phyloP scores from a whole-genome alignment of 768 basidiomycete genomes.

The Boletellus emodensis region DNA sequence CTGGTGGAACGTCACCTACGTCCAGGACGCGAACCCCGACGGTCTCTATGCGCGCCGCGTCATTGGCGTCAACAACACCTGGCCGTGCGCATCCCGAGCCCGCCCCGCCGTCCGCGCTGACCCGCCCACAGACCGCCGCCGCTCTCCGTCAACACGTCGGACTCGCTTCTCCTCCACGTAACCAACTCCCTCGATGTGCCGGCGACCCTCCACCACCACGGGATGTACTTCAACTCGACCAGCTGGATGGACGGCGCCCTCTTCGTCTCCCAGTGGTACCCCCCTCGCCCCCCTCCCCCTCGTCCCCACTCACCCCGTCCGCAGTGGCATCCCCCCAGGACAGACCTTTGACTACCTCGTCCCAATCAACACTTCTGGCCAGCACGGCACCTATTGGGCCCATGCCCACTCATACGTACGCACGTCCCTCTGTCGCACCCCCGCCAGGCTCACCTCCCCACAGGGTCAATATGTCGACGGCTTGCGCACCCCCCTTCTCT shows the following conservation, averaged over 20 bases:
- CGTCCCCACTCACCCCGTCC: neutral
- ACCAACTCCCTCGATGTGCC: constrained; percentile 65
- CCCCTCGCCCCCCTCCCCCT: neutral
- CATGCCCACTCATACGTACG: constrained; percentile 58
- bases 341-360: constrained; percentile 71
- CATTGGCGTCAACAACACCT: constrained; percentile 86
- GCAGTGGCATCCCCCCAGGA: constrained; percentile 75
- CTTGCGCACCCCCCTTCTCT: constrained; percentile 78
- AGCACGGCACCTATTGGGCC: constrained; percentile 81
- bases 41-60: constrained; percentile 71
- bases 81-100: constrained; percentile 65
- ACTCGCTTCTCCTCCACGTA: constrained; percentile 75
- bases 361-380: constrained; percentile 60
- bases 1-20: constrained; percentile 93
- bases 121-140: constrained; percentile 67
- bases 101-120: neutral
- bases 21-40: constrained; percentile 77
- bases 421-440: neutral
- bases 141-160: constrained; percentile 63
- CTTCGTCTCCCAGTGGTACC: constrained; percentile 79
- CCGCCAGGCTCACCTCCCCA: neutral
- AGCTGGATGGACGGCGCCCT: constrained; percentile 89
- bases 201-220: constrained; percentile 85
- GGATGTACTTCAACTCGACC: constrained; percentile 88
- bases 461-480: constrained; percentile 93